phyloP scores from a whole-genome alignment of 1,139 yeast genomes.

The Candida sanyaensis region DNA sequence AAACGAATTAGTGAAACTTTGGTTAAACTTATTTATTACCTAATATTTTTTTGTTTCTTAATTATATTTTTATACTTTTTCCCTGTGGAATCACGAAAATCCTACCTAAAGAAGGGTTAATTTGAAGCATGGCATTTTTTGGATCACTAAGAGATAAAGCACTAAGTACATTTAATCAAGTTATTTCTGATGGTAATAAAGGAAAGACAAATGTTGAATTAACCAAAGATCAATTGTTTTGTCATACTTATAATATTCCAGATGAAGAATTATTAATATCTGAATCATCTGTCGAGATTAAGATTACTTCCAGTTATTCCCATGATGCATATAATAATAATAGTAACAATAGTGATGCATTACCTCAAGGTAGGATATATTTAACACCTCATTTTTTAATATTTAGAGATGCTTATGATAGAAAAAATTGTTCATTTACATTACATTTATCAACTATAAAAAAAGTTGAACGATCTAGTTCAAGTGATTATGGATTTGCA shows the following conservation, averaged over 20 bases:
- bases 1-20: no score
- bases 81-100: no score
- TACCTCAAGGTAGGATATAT: conserved; percentile 61
- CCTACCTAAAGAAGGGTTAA: not conserved
- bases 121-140: conserved; percentile 48
- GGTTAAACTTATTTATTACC: no score
- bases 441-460: conserved; percentile 78
- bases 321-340: conserved; percentile 26
- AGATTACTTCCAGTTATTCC: conserved; percentile 43
- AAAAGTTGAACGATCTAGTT: conserved; percentile 83
- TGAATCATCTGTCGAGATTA: conserved; percentile 70
- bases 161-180: conserved; percentile 42
- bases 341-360: conserved; percentile 14
- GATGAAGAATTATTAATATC: conserved; percentile 64
- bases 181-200: conserved; percentile 34
- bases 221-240: conserved; percentile 68
- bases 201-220: conserved; percentile 25
- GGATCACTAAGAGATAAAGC: conserved; percentile 51
- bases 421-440: conserved; percentile 65
- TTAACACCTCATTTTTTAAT: conserved; percentile 76
- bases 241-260: conserved; percentile 69
- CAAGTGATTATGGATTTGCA: conserved; percentile 77
- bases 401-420: conserved; percentile 71
- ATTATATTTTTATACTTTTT: no score
- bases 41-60: no score